Percentiles rank a stretch among this genome's conserved stretches.
phyloP scores from a whole-genome alignment of 2,329 filamentous ascomycete genomes.

The Sclerotinia minor region DNA sequence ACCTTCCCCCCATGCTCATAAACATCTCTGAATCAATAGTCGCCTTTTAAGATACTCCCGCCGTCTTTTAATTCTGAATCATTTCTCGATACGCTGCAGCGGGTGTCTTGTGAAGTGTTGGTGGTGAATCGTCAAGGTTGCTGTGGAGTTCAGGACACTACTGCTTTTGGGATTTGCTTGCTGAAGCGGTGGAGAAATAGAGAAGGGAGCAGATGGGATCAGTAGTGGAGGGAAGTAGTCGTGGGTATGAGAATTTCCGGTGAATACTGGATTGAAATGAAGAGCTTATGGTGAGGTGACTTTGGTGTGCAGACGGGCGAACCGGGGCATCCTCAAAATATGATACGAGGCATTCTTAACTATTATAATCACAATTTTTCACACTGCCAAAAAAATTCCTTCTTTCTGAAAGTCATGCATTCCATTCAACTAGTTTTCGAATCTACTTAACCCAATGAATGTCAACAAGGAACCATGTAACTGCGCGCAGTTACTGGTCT shows the following conservation, averaged over 20 bases:
- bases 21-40: neutral
- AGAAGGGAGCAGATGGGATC: fast-evolving
- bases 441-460: neutral
- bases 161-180: neutral
- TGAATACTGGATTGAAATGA: no score
- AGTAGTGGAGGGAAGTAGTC: neutral
- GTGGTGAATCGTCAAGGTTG: neutral
- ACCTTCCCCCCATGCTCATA: neutral
- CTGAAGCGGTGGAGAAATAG: fast-evolving
- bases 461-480: neutral
- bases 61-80: no score
- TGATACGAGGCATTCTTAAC: neutral
- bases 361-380: neutral
- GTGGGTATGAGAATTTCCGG: neutral
- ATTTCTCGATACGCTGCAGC: neutral
- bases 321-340: neutral
- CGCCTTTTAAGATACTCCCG: neutral
- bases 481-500: neutral
- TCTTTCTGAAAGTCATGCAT: neutral
- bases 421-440: neutral
- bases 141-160: neutral
- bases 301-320: neutral
- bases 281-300: no score
- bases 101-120: neutral
- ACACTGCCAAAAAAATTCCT: neutral